phyloP scores from a whole-genome alignment of 2,329 filamentous ascomycete genomes.

The Hyphodiscus sp. region DNA sequence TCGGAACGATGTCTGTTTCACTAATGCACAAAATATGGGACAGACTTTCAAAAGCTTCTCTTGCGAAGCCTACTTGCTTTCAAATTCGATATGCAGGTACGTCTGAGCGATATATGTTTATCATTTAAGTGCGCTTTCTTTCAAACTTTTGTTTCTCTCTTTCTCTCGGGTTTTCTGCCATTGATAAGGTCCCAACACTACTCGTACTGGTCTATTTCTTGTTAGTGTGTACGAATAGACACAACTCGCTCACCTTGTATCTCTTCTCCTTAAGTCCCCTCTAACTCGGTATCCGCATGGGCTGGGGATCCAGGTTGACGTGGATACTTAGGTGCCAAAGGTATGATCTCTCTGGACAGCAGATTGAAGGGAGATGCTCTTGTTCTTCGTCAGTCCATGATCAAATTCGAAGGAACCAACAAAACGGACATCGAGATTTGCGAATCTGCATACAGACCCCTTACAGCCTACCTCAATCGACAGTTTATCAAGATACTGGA shows the following conservation, averaged over 20 bases:
- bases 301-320: not conserved
- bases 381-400: slow-evolving; percentile 66
- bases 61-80: slow-evolving; percentile 54
- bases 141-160: too few relatives aligned
- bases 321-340: slow-evolving; percentile 53
- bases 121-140: too few relatives aligned
- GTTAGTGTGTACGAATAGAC: not conserved
- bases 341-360: slow-evolving; percentile 67
- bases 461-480: slow-evolving; percentile 67
- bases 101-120: slow-evolving; percentile 1
- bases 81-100: slow-evolving; percentile 66
- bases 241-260: not conserved
- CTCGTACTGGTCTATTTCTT: not conserved
- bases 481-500: slow-evolving; percentile 83
- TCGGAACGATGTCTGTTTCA: slow-evolving; percentile 62
- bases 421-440: slow-evolving; percentile 62
- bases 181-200: too few relatives aligned
- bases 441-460: slow-evolving; percentile 58
- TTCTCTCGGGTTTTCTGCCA: too few relatives aligned
- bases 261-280: not conserved
- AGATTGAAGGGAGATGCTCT: slow-evolving; percentile 52
- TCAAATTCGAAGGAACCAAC: slow-evolving; percentile 61
- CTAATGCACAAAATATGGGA: slow-evolving; percentile 56
- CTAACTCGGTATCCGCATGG: too few relatives aligned
- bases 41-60: slow-evolving; percentile 39